Percentiles rank a stretch among this genome's conserved stretches.
These are phyloP conservation scores for Penicillium sclerotiorum DNA, from an alignment of 2,329 filamentous ascomycete species.

Conservation along the genomic window DNA sequence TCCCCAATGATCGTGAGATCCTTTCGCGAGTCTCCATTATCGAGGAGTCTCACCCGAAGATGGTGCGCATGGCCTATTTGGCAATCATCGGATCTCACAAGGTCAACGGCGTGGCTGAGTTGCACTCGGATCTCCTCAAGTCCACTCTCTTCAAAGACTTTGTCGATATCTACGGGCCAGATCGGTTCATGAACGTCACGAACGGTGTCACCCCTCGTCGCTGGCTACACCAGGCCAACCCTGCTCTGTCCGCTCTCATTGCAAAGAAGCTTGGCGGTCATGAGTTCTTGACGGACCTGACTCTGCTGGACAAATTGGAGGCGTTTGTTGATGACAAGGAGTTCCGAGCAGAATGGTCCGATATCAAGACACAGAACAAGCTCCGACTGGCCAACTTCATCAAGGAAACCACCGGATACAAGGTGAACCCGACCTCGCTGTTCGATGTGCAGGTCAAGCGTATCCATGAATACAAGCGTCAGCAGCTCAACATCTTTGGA, in stretches of 20 bases:
- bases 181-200: conserved; percentile 98
- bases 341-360: conserved; percentile 92
- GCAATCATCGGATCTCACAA: conserved; percentile 98
- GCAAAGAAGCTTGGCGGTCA: conserved; percentile 82
- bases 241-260: conserved; percentile 86
- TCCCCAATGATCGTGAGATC: conserved; percentile 86
- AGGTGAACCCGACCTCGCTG: conserved; percentile 81
- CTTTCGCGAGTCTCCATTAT: conserved; percentile 91
- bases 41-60: conserved; percentile 94
- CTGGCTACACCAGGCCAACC: conserved; percentile 98
- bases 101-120: conserved; percentile 95
- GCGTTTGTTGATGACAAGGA: conserved; percentile 78
- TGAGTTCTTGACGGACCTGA: conserved; percentile 88
- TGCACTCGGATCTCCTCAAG: conserved; percentile 97
- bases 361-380: conserved; percentile 97
- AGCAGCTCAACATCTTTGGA: conserved; percentile 98
- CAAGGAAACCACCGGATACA: conserved; percentile 75
- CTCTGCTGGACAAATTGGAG: conserved; percentile 82
- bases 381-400: conserved; percentile 89
- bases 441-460: conserved; percentile 99
- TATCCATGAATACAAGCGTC: conserved; percentile 98
- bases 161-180: conserved; percentile 87
- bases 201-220: conserved; percentile 95
- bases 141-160: conserved; percentile 99
- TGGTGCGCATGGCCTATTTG: conserved; percentile 95